Percentiles rank a stretch among this genome's conserved stretches.
phyloP scores from a whole-genome alignment of 768 basidiomycete genomes.

The Pleurotus salmoneostramineus region DNA sequence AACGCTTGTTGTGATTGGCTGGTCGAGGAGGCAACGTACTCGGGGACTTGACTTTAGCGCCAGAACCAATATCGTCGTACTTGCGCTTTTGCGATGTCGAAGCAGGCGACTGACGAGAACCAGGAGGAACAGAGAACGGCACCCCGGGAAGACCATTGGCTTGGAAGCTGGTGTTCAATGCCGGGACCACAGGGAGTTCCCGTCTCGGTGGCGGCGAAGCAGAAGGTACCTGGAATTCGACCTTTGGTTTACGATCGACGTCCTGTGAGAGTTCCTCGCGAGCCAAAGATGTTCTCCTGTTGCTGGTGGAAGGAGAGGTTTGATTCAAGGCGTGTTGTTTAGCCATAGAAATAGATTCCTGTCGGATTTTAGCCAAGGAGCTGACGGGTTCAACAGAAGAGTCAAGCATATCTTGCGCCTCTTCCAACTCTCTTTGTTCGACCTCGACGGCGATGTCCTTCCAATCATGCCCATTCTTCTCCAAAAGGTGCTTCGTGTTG shows the following conservation, averaged over 20 bases:
- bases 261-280: no score
- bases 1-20: not conserved
- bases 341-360: not conserved
- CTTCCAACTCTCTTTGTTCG: not conserved
- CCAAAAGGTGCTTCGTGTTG: conserved; percentile 1
- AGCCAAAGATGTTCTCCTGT: no score
- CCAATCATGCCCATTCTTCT: not conserved
- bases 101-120: not conserved
- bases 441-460: not conserved
- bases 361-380: not conserved
- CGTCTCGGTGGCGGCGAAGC: not conserved
- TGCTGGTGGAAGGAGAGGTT: not conserved
- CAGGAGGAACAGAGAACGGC: not conserved
- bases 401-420: not conserved
- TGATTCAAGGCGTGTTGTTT: not conserved
- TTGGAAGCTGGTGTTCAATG: not conserved
- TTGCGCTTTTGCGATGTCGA: not conserved
- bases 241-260: no score
- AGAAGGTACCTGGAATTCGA: not conserved
- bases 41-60: not conserved
- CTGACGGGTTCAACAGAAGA: not conserved
- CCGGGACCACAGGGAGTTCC: not conserved
- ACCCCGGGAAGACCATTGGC: not conserved
- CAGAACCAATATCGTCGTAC: not conserved
- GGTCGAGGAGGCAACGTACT: not conserved